Percentiles rank a stretch among this genome's conserved stretches.
These are phyloP conservation scores for Filobasidium wieringae DNA, from an alignment of 768 basidiomycete species.

Conservation along the genomic window DNA sequence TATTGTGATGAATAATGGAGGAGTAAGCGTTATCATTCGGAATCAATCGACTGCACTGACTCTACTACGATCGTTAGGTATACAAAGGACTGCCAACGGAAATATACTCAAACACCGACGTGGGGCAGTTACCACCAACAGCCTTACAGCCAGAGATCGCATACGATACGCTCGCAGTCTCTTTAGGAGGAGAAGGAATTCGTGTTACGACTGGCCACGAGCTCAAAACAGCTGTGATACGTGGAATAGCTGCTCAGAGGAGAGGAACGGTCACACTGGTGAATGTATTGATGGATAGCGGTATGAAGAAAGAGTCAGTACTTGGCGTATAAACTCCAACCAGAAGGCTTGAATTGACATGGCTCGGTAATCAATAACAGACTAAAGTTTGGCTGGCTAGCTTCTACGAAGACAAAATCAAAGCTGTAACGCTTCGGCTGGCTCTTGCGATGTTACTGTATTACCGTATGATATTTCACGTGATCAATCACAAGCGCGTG, in stretches of 20 bases:
- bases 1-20: constrained; percentile 22
- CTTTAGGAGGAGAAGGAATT: constrained; percentile 16
- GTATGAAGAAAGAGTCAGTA: constrained; percentile 15
- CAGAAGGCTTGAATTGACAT: no score
- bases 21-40: constrained; percentile 3
- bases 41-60: neutral
- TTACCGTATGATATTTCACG: neutral
- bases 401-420: constrained; percentile 17
- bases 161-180: constrained; percentile 15
- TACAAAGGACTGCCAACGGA: constrained; percentile 17
- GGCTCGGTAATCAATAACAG: no score
- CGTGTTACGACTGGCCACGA: constrained; percentile 16
- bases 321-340: no score
- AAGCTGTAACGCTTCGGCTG: constrained; percentile 18
- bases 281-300: constrained; percentile 21
- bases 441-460: neutral
- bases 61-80: constrained; percentile 6
- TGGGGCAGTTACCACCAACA: constrained; percentile 17
- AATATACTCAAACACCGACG: constrained; percentile 7
- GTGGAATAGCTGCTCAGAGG: constrained; percentile 4
- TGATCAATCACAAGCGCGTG: no score
- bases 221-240: constrained; percentile 11
- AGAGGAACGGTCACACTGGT: constrained; percentile 13
- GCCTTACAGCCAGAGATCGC: constrained; percentile 19
- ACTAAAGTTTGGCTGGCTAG: constrained; percentile 20